Conservation (phyloP, 1,284 basidiomycete genomes). For the Rhodotorula sp. region DNA sequence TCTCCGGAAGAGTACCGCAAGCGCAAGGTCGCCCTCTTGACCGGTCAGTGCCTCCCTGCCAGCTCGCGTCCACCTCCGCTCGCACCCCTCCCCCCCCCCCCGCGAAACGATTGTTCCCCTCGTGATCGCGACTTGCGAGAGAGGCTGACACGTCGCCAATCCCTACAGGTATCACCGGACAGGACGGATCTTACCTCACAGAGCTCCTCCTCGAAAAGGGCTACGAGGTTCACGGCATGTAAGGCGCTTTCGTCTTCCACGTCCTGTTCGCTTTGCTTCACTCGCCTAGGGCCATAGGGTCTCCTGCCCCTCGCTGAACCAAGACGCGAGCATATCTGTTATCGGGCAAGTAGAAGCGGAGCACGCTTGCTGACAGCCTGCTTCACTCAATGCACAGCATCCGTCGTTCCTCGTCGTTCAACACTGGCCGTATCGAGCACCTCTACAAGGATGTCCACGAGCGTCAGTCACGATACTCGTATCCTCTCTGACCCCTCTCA, state of each 20-base stretch:
- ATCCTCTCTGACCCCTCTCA: neutral
- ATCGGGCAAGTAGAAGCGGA: neutral
- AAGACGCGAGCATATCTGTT: neutral
- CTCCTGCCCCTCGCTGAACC: no score
- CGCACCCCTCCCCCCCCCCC: neutral
- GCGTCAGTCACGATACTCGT: constrained; percentile 30
- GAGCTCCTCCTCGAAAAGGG: constrained; percentile 80
- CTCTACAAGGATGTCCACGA: constrained; percentile 83
- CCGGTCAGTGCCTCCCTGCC: constrained; percentile 57
- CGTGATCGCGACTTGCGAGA: neutral
- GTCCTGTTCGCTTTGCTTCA: neutral
- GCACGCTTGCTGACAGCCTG: neutral
- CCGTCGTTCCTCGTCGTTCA: constrained; percentile 88
- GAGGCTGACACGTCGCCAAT: neutral
- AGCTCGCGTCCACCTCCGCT: constrained; percentile 2
- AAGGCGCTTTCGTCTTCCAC: neutral
- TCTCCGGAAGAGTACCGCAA: constrained; percentile 69
- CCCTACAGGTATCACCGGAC: constrained; percentile 75
- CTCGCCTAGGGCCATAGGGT: neutral
- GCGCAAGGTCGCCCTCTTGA: constrained; percentile 84
- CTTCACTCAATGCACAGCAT: constrained; percentile 62
- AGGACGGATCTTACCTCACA: constrained; percentile 87
- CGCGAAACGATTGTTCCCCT: neutral
- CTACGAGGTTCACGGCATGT: constrained; percentile 73
- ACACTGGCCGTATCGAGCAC: constrained; percentile 84